Evolutionary conservation across 169 alveolate species (phyloP).

Genomic region (Cryptosporidium sp.): DNA sequence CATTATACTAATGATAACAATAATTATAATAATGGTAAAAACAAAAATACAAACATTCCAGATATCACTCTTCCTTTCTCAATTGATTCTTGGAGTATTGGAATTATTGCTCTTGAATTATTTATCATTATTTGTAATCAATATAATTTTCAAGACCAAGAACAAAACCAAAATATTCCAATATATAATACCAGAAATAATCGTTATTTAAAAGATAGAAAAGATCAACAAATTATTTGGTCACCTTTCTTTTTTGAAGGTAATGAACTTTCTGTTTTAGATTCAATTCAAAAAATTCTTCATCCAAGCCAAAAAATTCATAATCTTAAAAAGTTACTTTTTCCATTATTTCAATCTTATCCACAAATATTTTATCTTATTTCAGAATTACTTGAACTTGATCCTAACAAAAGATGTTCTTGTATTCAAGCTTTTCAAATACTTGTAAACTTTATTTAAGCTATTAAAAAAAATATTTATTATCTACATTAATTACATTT

Average conservation of each 20-base stretch:
- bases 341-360: conserved; percentile 39
- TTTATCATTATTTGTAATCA: conserved; percentile 35
- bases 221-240: conserved; percentile 30
- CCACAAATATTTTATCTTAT: conserved; percentile 51
- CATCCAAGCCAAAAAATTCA: conserved; percentile 13
- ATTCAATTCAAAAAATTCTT: conserved; percentile 39
- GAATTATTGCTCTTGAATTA: conserved; percentile 48
- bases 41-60: not conserved
- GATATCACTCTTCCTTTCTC: conserved; percentile 43
- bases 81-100: conserved; percentile 68
- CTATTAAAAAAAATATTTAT: not conserved
- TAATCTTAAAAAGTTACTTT: conserved; percentile 16
- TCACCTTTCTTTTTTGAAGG: conserved; percentile 63
- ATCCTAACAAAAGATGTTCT: conserved; percentile 65
- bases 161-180: not conserved
- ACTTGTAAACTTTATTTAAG: not conserved
- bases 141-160: not conserved
- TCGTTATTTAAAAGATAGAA: not conserved
- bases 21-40: not conserved
- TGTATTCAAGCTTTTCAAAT: conserved; percentile 38
- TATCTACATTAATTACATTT: too few species aligned
- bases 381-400: conserved; percentile 55
- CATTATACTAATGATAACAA: not conserved
- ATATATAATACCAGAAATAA: conserved; percentile 33
- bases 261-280: conserved; percentile 54